Conservation (phyloP, 768 basidiomycete species). For the Leccinum sublutescens region DNA sequence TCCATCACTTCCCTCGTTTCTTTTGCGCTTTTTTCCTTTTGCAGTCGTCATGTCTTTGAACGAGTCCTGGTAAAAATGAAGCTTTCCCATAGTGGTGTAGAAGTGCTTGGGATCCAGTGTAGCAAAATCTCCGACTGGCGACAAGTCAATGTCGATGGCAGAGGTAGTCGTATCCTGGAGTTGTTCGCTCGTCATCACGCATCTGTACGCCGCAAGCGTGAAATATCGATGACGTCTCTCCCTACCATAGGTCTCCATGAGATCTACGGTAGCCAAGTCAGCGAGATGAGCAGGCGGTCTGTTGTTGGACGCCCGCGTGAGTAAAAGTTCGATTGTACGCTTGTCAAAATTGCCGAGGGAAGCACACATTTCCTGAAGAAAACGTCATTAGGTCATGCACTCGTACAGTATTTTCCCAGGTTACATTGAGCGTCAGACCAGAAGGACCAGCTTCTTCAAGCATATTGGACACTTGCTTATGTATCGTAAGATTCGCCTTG, state of each 20-base stretch:
- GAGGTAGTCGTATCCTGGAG: conserved; percentile 51
- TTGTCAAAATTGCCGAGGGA: conserved; percentile 71
- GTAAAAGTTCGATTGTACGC: conserved; percentile 79
- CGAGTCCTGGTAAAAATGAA: conserved; percentile 49
- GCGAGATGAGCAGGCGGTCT: conserved; percentile 68
- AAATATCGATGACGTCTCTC: conserved; percentile 87
- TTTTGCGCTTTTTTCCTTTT: conserved; percentile 33
- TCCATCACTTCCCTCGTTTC: conserved; percentile 23
- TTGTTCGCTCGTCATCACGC: conserved; percentile 61
- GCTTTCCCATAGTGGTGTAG: conserved; percentile 44
- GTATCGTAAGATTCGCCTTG: conserved; percentile 66
- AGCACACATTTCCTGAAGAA: conserved; percentile 56
- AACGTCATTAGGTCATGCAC: conserved; percentile 5
- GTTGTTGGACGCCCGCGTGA: conserved; percentile 63
- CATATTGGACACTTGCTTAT: conserved; percentile 76
- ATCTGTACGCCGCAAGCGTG: conserved; percentile 66
- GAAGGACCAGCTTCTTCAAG: conserved; percentile 63
- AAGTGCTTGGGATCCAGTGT: conserved; percentile 47
- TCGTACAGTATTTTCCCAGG: conserved; percentile 6
- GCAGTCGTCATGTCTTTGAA: conserved; percentile 37
- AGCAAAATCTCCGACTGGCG: conserved; percentile 54
- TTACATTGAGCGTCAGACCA: conserved; percentile 74
- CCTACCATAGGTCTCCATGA: conserved; percentile 81
- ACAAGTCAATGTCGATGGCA: conserved; percentile 46
- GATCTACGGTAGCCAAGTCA: conserved; percentile 65